Evolutionary conservation across 2,329 filamentous ascomycete species (phyloP).

Genomic region (Fusarium heterosporum): DNA sequence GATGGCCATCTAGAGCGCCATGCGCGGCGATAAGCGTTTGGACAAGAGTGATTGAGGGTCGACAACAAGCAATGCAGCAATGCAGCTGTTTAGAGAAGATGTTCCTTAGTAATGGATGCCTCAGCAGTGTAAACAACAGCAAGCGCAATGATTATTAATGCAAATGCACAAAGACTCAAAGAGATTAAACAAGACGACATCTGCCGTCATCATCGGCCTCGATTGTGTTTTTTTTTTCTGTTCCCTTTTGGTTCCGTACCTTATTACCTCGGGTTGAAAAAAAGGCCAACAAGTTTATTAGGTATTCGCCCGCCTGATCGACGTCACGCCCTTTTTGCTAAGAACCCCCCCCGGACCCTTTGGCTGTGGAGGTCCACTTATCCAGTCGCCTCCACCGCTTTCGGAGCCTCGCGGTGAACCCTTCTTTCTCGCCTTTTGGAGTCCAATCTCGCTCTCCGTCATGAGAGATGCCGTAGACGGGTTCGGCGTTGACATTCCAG

Average conservation of each 20-base stretch:
- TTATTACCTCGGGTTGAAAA: conserved; percentile 25
- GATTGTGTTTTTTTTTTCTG: conserved; percentile 31
- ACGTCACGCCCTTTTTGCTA: conserved; percentile 27
- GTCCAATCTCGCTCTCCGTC: too few relatives aligned
- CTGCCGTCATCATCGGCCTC: conserved; percentile 41
- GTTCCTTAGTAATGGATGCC: background rate
- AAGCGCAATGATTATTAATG: background rate
- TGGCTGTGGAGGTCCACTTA: conserved; percentile 7
- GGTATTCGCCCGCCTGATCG: conserved; percentile 40
- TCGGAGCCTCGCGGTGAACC: conserved; percentile 46
- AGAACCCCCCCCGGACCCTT: conserved; percentile 9
- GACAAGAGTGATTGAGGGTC: conserved; percentile 4
- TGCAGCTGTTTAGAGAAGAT: conserved; percentile 9
- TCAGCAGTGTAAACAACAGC: conserved; percentile 10
- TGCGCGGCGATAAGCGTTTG: conserved; percentile 33
- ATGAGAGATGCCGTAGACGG: conserved; percentile 1
- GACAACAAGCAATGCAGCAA: background rate
- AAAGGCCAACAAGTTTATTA: conserved; percentile 21
- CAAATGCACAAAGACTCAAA: conserved; percentile 23
- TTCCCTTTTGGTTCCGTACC: background rate
- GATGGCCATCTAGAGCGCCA: conserved; percentile 33
- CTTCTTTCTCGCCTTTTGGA: conserved; percentile 9
- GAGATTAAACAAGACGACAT: conserved; percentile 19
- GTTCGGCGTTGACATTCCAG: conserved; percentile 42
- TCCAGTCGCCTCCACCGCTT: conserved; percentile 44